phyloP scores from a whole-genome alignment of 2,329 filamentous ascomycete genomes.

The Xylariaceae sp. region DNA sequence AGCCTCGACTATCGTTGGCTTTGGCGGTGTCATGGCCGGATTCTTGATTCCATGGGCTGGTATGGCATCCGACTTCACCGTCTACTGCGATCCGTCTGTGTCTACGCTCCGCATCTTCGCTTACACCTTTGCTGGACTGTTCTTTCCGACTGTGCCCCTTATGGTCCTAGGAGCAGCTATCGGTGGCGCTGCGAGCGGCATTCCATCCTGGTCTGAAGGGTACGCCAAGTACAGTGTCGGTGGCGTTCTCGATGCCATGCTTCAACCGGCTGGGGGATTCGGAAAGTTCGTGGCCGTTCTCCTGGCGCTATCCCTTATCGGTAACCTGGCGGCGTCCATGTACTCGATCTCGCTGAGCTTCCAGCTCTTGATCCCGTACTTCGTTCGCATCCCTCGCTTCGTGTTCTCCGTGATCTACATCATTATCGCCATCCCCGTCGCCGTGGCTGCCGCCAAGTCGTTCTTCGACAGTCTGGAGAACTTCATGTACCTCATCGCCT shows the following conservation, averaged over 20 bases:
- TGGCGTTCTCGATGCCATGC: conserved; percentile 56
- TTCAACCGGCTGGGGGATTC: conserved; percentile 52
- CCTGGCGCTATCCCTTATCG: conserved; percentile 52
- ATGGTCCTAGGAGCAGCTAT: conserved; percentile 63
- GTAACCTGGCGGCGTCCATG: conserved; percentile 54
- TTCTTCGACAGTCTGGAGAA: conserved; percentile 56
- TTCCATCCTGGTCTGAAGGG: conserved; percentile 48
- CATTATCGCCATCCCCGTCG: conserved; percentile 54
- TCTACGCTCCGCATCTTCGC: conserved; percentile 40
- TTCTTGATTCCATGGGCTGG: conserved; percentile 42
- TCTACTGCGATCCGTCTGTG: conserved; percentile 49
- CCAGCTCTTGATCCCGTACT: conserved; percentile 54
- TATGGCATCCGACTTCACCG: conserved; percentile 55
- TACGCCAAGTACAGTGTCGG: conserved; percentile 51
- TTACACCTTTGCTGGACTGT: conserved; percentile 50
- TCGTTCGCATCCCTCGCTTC: conserved; percentile 52
- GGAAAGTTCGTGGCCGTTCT: conserved; percentile 58
- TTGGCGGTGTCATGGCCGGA: conserved; percentile 10
- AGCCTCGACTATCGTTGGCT: conserved; percentile 8
- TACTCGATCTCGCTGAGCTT: conserved; percentile 61
- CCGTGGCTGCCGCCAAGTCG: conserved; percentile 48
- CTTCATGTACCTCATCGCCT: conserved; percentile 52
- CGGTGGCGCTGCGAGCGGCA: conserved; percentile 51
- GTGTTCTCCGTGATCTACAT: conserved; percentile 54
- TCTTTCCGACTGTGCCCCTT: conserved; percentile 36